phyloP scores from a whole-genome alignment of 441 rosid genomes.

The Gossypium lobatum region DNA sequence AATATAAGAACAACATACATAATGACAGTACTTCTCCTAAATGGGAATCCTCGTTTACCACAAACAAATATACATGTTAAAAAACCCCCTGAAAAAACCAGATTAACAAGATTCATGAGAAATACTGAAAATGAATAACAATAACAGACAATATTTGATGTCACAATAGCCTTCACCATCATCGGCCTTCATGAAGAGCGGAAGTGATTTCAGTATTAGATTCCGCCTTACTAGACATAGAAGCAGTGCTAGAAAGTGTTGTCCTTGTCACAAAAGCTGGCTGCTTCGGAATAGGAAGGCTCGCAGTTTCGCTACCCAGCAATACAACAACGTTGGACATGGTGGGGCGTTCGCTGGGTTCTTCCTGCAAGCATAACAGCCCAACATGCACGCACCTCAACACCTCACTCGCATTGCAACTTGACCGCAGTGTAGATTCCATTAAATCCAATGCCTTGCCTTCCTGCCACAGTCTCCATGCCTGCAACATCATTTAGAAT shows the following conservation, averaged over 20 bases:
- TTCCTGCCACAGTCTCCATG: slow-evolving; percentile 65
- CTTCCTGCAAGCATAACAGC: slow-evolving; percentile 55
- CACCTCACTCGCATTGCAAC: slow-evolving; percentile 24
- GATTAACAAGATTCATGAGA: too few relatives aligned
- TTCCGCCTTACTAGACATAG: slow-evolving; percentile 22
- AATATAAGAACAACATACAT: too few relatives aligned
- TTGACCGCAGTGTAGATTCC: slow-evolving; percentile 22
- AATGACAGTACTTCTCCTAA: too few relatives aligned
- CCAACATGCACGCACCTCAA: slow-evolving; percentile 47
- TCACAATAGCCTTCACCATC: neutral
- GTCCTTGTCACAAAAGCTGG: slow-evolving; percentile 16
- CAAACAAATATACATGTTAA: too few relatives aligned
- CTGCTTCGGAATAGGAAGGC: slow-evolving; percentile 20
- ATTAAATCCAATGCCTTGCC: slow-evolving; percentile 27
- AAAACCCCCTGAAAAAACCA: too few relatives aligned
- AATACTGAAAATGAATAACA: too few relatives aligned
- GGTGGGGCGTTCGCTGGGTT: slow-evolving; percentile 46
- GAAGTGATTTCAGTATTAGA: neutral
- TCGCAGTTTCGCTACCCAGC: slow-evolving; percentile 40
- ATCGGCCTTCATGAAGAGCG: slow-evolving; percentile 5
- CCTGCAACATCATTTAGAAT: slow-evolving; percentile 28
- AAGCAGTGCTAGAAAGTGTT: slow-evolving; percentile 15
- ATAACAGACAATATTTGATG: neutral
- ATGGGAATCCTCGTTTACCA: too few relatives aligned
- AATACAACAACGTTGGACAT: slow-evolving; percentile 36